A percentile compares a stretch with the other conserved stretches of the same genome.
phyloP scores from a whole-genome alignment of 441 rosid species.

The Adansonia madagascariensis region DNA sequence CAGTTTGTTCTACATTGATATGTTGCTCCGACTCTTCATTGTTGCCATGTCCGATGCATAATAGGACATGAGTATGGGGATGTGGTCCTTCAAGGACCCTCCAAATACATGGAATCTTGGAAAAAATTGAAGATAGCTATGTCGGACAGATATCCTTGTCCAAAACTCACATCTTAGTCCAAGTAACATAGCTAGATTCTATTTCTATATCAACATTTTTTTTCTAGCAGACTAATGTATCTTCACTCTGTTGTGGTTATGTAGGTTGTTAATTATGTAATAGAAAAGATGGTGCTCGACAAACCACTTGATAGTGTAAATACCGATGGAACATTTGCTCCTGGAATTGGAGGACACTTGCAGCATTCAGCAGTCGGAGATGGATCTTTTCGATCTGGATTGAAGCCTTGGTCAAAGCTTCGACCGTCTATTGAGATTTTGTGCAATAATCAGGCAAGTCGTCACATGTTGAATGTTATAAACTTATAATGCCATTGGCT shows the following conservation, averaged over 20 bases:
- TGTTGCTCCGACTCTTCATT: too few relatives aligned
- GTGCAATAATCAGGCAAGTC: constrained; percentile 96
- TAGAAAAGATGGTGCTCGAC: constrained; percentile 95
- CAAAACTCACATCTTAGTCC: too few relatives aligned
- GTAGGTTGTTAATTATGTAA: constrained; percentile 94
- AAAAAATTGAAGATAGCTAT: too few relatives aligned
- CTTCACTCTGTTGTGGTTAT: constrained; percentile 28
- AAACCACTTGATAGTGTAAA: constrained; percentile 66
- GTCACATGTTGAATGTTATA: constrained; percentile 14
- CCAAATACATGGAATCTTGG: too few relatives aligned
- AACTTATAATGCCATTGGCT: neutral
- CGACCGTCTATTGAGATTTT: constrained; percentile 90
- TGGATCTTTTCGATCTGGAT: constrained; percentile 67
- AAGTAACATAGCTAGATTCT: too few relatives aligned
- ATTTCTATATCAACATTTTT: neutral
- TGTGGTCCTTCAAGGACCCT: too few relatives aligned
- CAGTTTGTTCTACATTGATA: neutral
- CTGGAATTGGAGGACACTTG: constrained; percentile 69
- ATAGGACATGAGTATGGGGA: too few relatives aligned
- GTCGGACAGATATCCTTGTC: too few relatives aligned
- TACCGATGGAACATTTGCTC: constrained; percentile 67
- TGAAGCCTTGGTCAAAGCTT: constrained; percentile 81
- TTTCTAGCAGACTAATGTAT: neutral
- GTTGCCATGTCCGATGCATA: too few relatives aligned
- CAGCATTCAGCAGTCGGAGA: constrained; percentile 72